These are phyloP conservation scores for Myxozyma neotropica DNA, from an alignment of 805 yeast genomes.

Conservation along the genomic window DNA sequence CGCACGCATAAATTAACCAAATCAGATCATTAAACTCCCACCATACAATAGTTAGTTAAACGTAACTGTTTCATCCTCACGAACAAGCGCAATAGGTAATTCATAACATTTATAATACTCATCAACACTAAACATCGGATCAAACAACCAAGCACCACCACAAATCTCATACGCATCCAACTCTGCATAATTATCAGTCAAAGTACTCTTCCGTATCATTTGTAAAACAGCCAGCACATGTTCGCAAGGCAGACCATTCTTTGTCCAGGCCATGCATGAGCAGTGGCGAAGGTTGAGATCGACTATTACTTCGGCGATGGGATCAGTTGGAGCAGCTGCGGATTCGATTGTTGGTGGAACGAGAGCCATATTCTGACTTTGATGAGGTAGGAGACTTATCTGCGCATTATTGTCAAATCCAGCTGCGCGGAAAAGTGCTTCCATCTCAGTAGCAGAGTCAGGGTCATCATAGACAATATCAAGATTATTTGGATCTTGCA, in stretches of 20 bases:
- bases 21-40: no score
- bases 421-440: background rate
- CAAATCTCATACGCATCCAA: background rate
- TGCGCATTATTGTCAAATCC: background rate
- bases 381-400: background rate
- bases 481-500: background rate
- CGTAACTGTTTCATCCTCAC: background rate
- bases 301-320: background rate
- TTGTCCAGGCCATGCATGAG: conserved; percentile 16
- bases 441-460: background rate
- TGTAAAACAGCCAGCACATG: conserved; percentile 16
- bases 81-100: conserved; percentile 3
- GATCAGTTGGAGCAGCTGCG: background rate
- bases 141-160: conserved; percentile 14
- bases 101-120: conserved; percentile 9
- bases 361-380: background rate
- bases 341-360: background rate
- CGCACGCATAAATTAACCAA: no score
- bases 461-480: background rate
- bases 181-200: background rate
- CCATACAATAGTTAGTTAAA: background rate
- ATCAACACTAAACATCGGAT: background rate
- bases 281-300: conserved; percentile 17
- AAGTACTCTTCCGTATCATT: background rate
- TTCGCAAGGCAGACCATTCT: conserved; percentile 13